These are phyloP conservation scores for Hordeum vulgare DNA, from an alignment of 176 grass and related monocot genomes.

Conservation along the genomic window DNA sequence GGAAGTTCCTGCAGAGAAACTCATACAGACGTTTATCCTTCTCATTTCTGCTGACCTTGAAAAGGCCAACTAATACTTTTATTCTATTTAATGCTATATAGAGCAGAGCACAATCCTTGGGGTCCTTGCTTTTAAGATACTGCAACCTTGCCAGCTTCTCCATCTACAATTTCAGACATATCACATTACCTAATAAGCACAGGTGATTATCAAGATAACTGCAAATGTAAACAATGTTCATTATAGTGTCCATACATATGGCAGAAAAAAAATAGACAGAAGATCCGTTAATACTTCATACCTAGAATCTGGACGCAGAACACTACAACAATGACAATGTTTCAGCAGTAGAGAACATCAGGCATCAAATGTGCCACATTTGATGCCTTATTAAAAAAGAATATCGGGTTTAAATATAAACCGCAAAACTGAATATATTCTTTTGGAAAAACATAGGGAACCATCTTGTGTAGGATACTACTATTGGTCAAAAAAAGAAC, in stretches of 20 bases:
- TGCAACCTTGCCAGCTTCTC: constrained; percentile 93
- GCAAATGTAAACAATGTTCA: constrained; percentile 18
- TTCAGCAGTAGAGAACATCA: constrained; percentile 10
- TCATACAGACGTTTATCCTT: constrained; percentile 76
- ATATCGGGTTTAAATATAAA: not conserved
- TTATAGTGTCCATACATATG: constrained; percentile 18
- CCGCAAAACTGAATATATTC: constrained; percentile 2
- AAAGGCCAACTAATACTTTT: constrained; percentile 88
- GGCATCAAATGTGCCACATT: not conserved
- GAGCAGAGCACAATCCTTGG: constrained; percentile 88
- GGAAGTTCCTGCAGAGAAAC: constrained; percentile 89
- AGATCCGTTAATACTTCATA: constrained; percentile 4
- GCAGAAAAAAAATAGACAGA: constrained; percentile 10
- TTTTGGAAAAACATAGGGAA: not conserved
- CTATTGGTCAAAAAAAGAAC: not conserved
- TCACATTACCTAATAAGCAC: constrained; percentile 37
- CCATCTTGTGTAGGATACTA: not conserved
- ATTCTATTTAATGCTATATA: constrained; percentile 88
- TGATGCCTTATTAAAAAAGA: not conserved
- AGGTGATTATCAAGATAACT: constrained; percentile 36
- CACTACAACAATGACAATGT: constrained; percentile 22
- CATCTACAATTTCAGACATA: constrained; percentile 68
- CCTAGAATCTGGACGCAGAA: constrained; percentile 3
- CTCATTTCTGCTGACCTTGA: constrained; percentile 91
- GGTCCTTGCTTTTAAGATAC: constrained; percentile 90